phyloP scores from a whole-genome alignment of 352 stramenopile genomes.

The Pythium insidiosum region DNA sequence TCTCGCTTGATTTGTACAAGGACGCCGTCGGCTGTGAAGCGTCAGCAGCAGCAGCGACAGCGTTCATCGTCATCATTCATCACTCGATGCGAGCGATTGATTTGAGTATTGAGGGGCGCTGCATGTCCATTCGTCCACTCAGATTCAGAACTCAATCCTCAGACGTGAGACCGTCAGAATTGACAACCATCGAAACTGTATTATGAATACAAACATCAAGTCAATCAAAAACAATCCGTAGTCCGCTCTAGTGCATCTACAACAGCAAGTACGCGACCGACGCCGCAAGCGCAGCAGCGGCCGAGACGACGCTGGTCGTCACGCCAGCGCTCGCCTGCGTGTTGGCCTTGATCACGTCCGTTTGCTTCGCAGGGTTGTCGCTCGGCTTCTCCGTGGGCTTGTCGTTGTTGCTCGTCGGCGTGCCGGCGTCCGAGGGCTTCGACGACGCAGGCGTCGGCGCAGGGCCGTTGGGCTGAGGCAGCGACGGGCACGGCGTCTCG shows the following conservation, averaged over 20 bases:
- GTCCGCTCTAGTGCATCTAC: too few relatives aligned
- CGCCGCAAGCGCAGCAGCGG: too few relatives aligned
- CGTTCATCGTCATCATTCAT: too few relatives aligned
- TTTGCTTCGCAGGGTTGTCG: constrained; percentile 15
- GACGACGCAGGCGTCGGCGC: constrained; percentile 7
- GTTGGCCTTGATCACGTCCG: constrained; percentile 21
- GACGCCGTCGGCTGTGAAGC: constrained; percentile 3
- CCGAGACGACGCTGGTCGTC: constrained; percentile 22
- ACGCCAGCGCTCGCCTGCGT: constrained; percentile 29
- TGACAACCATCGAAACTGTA: too few relatives aligned
- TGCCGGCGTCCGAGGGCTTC: constrained; percentile 3
- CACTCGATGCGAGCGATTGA: too few relatives aligned
- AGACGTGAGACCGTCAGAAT: too few relatives aligned
- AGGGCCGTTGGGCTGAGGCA: constrained; percentile 15
- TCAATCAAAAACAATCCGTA: too few relatives aligned
- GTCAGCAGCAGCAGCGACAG: too few relatives aligned
- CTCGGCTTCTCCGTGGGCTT: constrained; percentile 2
- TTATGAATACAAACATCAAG: too few relatives aligned
- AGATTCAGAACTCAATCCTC: too few relatives aligned
- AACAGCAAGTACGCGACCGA: constrained; percentile 38
- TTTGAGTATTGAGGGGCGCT: too few relatives aligned
- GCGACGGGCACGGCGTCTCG: constrained; percentile 21
- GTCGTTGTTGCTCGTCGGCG: neutral
- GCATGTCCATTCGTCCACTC: too few relatives aligned
- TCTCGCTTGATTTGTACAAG: constrained; percentile 66